phyloP scores from a whole-genome alignment of 1,139 yeast species.

The Arxiozyma slooffiae region DNA sequence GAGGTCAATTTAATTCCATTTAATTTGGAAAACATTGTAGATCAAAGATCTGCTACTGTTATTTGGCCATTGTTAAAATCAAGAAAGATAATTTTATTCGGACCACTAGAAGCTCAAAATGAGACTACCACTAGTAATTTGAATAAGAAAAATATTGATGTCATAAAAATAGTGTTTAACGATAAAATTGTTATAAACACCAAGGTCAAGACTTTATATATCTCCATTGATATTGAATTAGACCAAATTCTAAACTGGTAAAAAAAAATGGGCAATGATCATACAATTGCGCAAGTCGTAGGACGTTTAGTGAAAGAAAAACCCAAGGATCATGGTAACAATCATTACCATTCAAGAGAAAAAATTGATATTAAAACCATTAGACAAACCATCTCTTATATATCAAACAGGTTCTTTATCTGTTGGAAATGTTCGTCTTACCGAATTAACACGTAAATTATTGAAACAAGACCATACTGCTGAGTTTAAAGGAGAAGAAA shows the following conservation, averaged over 20 bases:
- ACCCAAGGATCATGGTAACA: conserved; percentile 13
- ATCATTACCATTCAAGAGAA: conserved; percentile 8
- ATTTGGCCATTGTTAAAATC: conserved; percentile 78
- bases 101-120: conserved; percentile 32
- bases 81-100: conserved; percentile 53
- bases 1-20: conserved; percentile 68
- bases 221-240: conserved; percentile 59
- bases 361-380: conserved; percentile 24
- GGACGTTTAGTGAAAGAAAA: conserved; percentile 53
- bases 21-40: conserved; percentile 80
- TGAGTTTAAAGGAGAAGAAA: conserved; percentile 89
- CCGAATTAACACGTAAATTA: conserved; percentile 65
- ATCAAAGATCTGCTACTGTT: conserved; percentile 68
- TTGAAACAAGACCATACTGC: conserved; percentile 55
- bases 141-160: conserved; percentile 30
- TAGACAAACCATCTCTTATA: conserved; percentile 16
- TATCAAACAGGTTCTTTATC: conserved; percentile 39
- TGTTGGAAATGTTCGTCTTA: conserved; percentile 80
- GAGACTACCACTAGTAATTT: conserved; percentile 15
- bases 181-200: conserved; percentile 46
- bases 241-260: conserved; percentile 73
- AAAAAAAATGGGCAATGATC: conserved; percentile 67
- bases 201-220: conserved; percentile 57
- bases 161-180: conserved; percentile 34
- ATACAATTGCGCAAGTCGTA: conserved; percentile 69